Percentiles rank a stretch among this genome's conserved stretches.
phyloP scores from a whole-genome alignment of 2,329 filamentous ascomycete genomes.

The Colletotrichum musae region DNA sequence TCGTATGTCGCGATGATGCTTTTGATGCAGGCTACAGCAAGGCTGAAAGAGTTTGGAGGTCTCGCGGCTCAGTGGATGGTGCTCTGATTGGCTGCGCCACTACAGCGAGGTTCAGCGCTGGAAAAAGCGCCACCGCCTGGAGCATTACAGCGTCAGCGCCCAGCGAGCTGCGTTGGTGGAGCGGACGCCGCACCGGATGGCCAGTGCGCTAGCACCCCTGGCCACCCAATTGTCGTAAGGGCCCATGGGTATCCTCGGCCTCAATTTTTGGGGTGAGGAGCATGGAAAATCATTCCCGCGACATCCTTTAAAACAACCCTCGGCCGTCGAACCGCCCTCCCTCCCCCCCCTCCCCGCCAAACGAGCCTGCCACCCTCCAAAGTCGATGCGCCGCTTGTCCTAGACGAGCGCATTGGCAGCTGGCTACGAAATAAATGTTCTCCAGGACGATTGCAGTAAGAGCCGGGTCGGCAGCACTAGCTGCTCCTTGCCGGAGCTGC shows the following conservation, averaged over 20 bases:
- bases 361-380: slow-evolving; percentile 26
- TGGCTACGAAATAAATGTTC: slow-evolving; percentile 65
- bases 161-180: slow-evolving; percentile 18
- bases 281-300: slow-evolving; percentile 52
- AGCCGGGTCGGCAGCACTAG: slow-evolving; percentile 66
- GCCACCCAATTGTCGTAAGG: not conserved
- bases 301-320: slow-evolving; percentile 26
- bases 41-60: slow-evolving; percentile 49
- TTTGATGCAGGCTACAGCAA: slow-evolving; percentile 45
- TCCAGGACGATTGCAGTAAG: slow-evolving; percentile 67
- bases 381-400: slow-evolving; percentile 51
- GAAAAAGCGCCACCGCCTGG: no score
- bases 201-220: not conserved
- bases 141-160: not conserved
- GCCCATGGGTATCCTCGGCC: slow-evolving; percentile 45
- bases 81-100: slow-evolving; percentile 34
- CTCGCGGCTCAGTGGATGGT: slow-evolving; percentile 27
- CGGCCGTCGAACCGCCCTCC: not conserved
- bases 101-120: slow-evolving; percentile 33
- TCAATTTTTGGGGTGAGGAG: slow-evolving; percentile 47
- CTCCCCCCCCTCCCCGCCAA: slow-evolving; percentile 28
- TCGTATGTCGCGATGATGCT: slow-evolving; percentile 31
- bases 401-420: slow-evolving; percentile 53
- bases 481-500: slow-evolving; percentile 59
- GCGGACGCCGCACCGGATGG: not conserved